Base-by-base conservation (phyloP, 495 filamentous ascomycete genomes). In the Podospora didyma region DNA sequence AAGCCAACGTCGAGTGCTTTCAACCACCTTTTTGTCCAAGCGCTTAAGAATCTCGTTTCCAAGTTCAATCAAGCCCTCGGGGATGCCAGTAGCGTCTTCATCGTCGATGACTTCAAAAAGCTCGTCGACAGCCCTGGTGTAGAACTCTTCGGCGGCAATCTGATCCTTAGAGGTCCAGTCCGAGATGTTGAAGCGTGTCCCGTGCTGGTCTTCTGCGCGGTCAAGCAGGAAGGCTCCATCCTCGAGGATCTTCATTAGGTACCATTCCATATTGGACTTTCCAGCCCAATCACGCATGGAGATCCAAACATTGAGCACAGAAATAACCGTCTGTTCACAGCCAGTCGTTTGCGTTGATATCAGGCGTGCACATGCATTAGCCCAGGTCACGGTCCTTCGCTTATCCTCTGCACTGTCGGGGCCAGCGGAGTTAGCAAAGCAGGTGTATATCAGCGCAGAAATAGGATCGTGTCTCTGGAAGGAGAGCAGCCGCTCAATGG, bases 161-260 rank as follows among this genome's bases (percentile, higher is more conserved):
- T 82, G 83, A 64, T 89, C 84, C 71, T 86, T 86, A 64, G 81
- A 75, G 62, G 73, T 82, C 72, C 78, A 81, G 51, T 79, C 77
- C 39, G 83, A 80, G 31, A 89, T 71, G 46, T 89, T 88, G 62
- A 89, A 83, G 56, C 82, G 76, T 23, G 80, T 80, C 14, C 83
- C 78, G 62, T 83, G 77, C 51, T 82, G 79, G 73, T 90, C 86
- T 73, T 89, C 82, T 68, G 86, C 79, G 63, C 81, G 79, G 59
- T 96, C 90, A 69, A 96, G 77, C 53, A 98, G 74, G 66, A 96
- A 97, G 23, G 89, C 85, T 56, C 94, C 94, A 65, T 92, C 89
- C 72, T 96, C 89, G 19, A 98, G 81, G 56, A 93, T 87, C 66
- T 90, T 86, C 89, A 95, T 93, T 5, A 98, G 82, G 65, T 91